These are phyloP conservation scores for Rhodotorula sp. DNA, from an alignment of 1,284 basidiomycete genomes.

Conservation along the genomic window DNA sequence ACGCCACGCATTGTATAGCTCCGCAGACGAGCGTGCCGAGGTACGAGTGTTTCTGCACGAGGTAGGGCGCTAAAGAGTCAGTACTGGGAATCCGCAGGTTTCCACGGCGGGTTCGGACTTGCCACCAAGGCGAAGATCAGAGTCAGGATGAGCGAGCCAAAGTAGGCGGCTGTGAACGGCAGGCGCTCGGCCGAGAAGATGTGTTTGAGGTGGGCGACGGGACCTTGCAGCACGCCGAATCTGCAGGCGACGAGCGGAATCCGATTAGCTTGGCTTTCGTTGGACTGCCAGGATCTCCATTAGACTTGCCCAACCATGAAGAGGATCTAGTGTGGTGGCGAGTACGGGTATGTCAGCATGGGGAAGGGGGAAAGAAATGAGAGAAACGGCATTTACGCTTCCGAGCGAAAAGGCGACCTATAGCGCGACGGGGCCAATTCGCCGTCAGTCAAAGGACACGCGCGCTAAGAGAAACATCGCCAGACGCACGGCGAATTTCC, in stretches of 20 bases:
- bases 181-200: conserved; percentile 78
- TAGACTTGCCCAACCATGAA: conserved; percentile 77
- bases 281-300: not conserved
- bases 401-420: conserved; percentile 60
- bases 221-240: conserved; percentile 46
- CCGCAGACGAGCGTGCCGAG: conserved; percentile 78
- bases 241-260: conserved; percentile 26
- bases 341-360: not conserved
- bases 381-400: conserved; percentile 54
- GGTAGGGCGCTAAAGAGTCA: not conserved
- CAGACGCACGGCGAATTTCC: conserved; percentile 43
- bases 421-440: not conserved
- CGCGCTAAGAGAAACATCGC: not conserved
- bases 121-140: conserved; percentile 86
- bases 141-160: conserved; percentile 75
- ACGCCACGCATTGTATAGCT: conserved; percentile 71
- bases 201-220: conserved; percentile 71
- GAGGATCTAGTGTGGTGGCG: conserved; percentile 49
- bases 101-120: conserved; percentile 46
- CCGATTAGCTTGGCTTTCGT: not conserved
- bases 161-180: conserved; percentile 82
- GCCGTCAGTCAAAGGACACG: conserved; percentile 56
- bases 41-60: conserved; percentile 68
- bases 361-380: not conserved
- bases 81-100: not conserved